A percentile compares a stretch with the other conserved stretches of the same genome.
These are phyloP conservation scores for Podosphaera xanthii DNA, from an alignment of 2,329 filamentous ascomycete genomes.

Conservation along the genomic window DNA sequence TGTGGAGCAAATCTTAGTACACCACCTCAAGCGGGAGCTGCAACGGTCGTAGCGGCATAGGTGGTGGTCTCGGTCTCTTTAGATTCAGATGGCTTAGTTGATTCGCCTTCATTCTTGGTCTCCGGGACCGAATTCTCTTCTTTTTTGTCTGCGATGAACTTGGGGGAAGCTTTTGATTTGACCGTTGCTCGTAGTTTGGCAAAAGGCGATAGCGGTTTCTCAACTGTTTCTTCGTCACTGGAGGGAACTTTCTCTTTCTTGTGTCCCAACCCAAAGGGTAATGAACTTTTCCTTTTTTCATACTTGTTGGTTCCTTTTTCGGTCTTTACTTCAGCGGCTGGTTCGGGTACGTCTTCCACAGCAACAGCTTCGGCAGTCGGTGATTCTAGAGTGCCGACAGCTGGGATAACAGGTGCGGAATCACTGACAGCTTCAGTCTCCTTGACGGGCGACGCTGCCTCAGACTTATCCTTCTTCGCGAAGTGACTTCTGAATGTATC, in stretches of 20 bases:
- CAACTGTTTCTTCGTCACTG: slow-evolving; percentile 22
- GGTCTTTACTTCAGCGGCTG: slow-evolving; percentile 19
- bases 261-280: slow-evolving; percentile 23
- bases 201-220: slow-evolving; percentile 16
- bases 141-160: slow-evolving; percentile 22
- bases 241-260: slow-evolving; percentile 30
- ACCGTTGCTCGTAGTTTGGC: slow-evolving; percentile 17
- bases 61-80: slow-evolving; percentile 2
- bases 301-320: slow-evolving; percentile 19
- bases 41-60: slow-evolving; percentile 8
- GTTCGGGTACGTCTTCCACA: slow-evolving; percentile 15
- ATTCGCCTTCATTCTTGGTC: slow-evolving; percentile 12
- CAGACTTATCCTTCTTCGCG: slow-evolving; percentile 14
- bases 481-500: slow-evolving; percentile 14
- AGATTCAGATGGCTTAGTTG: slow-evolving; percentile 5
- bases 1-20: not conserved
- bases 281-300: slow-evolving; percentile 39
- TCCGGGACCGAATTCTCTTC: slow-evolving; percentile 22
- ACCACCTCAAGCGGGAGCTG: slow-evolving; percentile 12
- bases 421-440: slow-evolving; percentile 15
- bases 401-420: slow-evolving; percentile 17
- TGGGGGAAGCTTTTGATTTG: slow-evolving; percentile 15
- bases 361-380: slow-evolving; percentile 13
- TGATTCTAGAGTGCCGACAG: slow-evolving; percentile 14
- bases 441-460: slow-evolving; percentile 14